A percentile compares a stretch with the other conserved stretches of the same genome.
Evolutionary conservation across 257 asterid genomes (phyloP).

Genomic region (Ajuga chamaepitys): DNA sequence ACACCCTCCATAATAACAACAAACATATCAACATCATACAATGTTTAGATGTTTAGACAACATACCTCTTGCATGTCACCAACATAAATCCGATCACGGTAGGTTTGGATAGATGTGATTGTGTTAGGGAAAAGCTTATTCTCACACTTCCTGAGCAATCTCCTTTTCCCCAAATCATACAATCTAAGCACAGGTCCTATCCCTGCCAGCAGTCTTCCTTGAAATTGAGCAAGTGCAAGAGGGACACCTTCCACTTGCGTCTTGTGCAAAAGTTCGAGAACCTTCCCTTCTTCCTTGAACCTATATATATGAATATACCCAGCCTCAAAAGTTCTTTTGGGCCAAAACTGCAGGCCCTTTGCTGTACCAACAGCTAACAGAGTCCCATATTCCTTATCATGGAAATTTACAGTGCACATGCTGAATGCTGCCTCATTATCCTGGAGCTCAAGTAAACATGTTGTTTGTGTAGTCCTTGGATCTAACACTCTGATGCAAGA

Average conservation of each 20-base stretch:
- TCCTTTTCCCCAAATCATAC: conserved; percentile 89
- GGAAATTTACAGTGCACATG: conserved; percentile 90
- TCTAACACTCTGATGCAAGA: conserved; percentile 96
- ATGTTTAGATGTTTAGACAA: conserved; percentile 11
- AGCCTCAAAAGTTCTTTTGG: conserved; percentile 78
- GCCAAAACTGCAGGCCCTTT: conserved; percentile 92
- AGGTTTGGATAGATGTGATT: conserved; percentile 79
- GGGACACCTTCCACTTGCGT: conserved; percentile 98
- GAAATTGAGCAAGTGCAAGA: conserved; percentile 91
- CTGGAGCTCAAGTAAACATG: conserved; percentile 96
- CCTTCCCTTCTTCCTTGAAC: conserved; percentile 93
- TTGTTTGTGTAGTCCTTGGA: conserved; percentile 76
- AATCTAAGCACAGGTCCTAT: conserved; percentile 87
- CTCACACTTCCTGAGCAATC: conserved; percentile 93
- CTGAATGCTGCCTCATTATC: conserved; percentile 99
- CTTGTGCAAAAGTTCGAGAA: conserved; percentile 92
- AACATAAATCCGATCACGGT: conserved; percentile 93
- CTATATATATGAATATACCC: conserved; percentile 90
- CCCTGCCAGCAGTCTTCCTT: conserved; percentile 91
- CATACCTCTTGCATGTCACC: conserved; percentile 99
- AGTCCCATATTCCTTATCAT: conserved; percentile 92
- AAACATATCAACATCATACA: not conserved
- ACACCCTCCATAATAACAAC: not conserved
- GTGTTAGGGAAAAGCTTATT: conserved; percentile 87
- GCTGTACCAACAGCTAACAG: conserved; percentile 97